Base-by-base conservation (phyloP, 306 rosid genomes). In the Quercus ilex region DNA sequence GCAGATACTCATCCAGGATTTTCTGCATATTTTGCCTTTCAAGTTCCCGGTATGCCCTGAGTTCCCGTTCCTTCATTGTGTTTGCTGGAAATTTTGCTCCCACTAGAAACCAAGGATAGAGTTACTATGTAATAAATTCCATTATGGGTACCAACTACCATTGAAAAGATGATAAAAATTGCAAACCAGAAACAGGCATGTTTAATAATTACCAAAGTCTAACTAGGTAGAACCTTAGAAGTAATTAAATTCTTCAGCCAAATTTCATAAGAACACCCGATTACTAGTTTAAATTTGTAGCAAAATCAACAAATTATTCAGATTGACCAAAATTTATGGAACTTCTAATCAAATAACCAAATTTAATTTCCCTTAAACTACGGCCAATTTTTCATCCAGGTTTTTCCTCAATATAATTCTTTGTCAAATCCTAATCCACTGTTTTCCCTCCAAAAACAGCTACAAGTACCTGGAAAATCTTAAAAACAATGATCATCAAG, bases 1-100 rank as follows among this genome's bases (percentile, higher is more conserved):
- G 53, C 72, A 77, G 80, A 82, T 88, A 94, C 71, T 85, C 81
- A 71, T 91, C 84, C 46, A 92, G 83, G 78, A 90, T 88, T 78
- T 85, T 83, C 13, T 78, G 80, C 57, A 86, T 79, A 25, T 81
- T 70, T 81, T 78, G 64, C 78, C 80, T 77, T 83, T 78, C 92
- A 60, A 64, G 19, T 62, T 86, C 87, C 74, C 72, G 83, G 70
- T 69, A 83, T 76, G 81, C 83, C 74, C 82, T 57, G 25, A 80
- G 56, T 28, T 70, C 67, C 30, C 30, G 74, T 55, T 83, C 88
- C 65, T 74, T 78, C 56, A 73, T 65, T 79, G 77, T 76, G 65
- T 17, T 58, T 62, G 70, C 80, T 83, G 58, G 83, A 68, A 76
- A 73, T 79, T 57, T 77, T 79, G 53, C 78, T 81, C 53, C 84